These are phyloP conservation scores for Solanum neorickii DNA, from an alignment of 257 asterid genomes.

Conservation along the genomic window DNA sequence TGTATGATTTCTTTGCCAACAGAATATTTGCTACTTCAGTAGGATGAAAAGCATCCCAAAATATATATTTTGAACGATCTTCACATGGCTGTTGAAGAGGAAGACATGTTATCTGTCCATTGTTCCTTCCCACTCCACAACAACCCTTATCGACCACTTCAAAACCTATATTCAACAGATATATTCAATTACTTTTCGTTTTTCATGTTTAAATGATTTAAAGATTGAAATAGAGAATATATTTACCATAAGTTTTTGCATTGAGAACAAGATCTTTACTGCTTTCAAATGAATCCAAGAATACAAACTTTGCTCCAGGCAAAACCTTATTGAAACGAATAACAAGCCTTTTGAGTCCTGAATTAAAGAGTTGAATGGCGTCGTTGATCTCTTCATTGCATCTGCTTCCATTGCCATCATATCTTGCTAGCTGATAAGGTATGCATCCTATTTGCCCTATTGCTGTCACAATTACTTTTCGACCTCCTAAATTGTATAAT, in stretches of 20 bases:
- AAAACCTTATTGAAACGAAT: slow-evolving; percentile 49
- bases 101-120: slow-evolving; percentile 84
- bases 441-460: slow-evolving; percentile 87
- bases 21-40: slow-evolving; percentile 72
- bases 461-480: slow-evolving; percentile 58
- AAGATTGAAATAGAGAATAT: background rate
- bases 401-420: slow-evolving; percentile 51
- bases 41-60: slow-evolving; percentile 95
- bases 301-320: slow-evolving; percentile 63
- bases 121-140: slow-evolving; percentile 84
- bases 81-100: slow-evolving; percentile 66
- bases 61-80: slow-evolving; percentile 45
- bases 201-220: background rate
- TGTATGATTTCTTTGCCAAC: slow-evolving; percentile 60
- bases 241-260: slow-evolving; percentile 57
- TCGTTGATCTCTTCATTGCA: slow-evolving; percentile 85
- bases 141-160: slow-evolving; percentile 77
- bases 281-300: slow-evolving; percentile 57
- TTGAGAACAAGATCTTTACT: slow-evolving; percentile 47
- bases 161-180: slow-evolving; percentile 35
- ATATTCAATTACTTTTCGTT: background rate
- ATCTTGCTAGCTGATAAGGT: slow-evolving; percentile 71
- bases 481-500: slow-evolving; percentile 67
- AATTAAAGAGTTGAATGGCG: slow-evolving; percentile 57
- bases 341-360: slow-evolving; percentile 51